Conservation (phyloP, 1,139 yeast genomes). For the Insectozyma bohioensis region DNA sequence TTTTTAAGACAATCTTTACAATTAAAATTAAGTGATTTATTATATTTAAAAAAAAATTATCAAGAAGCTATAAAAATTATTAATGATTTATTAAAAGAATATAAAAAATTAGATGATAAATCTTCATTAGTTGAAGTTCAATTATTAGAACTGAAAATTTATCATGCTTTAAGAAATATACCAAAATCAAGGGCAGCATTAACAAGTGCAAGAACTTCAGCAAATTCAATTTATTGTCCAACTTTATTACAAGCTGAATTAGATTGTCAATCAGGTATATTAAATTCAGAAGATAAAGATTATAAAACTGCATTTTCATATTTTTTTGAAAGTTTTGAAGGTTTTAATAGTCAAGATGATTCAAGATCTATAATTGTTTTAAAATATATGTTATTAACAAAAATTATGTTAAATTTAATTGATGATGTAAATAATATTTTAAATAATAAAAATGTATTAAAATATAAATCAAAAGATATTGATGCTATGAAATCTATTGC, state of each 20-base stretch:
- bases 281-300: slow-evolving; percentile 96
- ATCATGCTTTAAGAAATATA: slow-evolving; percentile 86
- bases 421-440: slow-evolving; percentile 83
- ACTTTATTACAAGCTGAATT: slow-evolving; percentile 93
- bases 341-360: slow-evolving; percentile 65
- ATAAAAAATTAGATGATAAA: slow-evolving; percentile 93
- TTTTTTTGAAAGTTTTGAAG: slow-evolving; percentile 93
- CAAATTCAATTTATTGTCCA: slow-evolving; percentile 93
- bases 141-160: slow-evolving; percentile 83
- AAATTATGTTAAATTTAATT: slow-evolving; percentile 86
- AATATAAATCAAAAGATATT: slow-evolving; percentile 68
- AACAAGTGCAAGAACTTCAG: slow-evolving; percentile 94
- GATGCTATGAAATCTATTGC: slow-evolving; percentile 97
- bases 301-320: slow-evolving; percentile 95
- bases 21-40: slow-evolving; percentile 75
- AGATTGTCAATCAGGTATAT: slow-evolving; percentile 92
- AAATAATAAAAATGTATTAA: slow-evolving; percentile 74
- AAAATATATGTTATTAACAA: slow-evolving; percentile 89
- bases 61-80: slow-evolving; percentile 74
- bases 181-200: slow-evolving; percentile 93
- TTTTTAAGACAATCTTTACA: slow-evolving; percentile 88
- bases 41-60: slow-evolving; percentile 63
- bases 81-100: slow-evolving; percentile 71
- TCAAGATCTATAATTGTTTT: slow-evolving; percentile 72
- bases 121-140: slow-evolving; percentile 94